phyloP scores from a whole-genome alignment of 495 filamentous ascomycete genomes.

The Penicillium robsamsonii region DNA sequence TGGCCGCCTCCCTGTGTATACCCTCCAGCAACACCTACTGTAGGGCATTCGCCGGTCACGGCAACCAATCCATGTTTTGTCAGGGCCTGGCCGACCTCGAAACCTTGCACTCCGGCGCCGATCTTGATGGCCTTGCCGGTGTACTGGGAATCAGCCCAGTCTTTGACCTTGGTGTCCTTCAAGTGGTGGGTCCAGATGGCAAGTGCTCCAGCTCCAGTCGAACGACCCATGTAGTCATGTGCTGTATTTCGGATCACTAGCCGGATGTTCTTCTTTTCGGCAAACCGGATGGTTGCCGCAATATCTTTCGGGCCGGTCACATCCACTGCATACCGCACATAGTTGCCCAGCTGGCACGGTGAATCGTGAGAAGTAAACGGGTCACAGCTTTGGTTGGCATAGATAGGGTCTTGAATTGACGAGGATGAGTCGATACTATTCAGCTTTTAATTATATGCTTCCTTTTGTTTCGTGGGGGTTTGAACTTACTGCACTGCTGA shows the following conservation, averaged over 20 bases:
- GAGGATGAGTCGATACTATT: conserved; percentile 21
- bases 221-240: conserved; percentile 51
- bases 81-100: conserved; percentile 45
- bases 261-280: conserved; percentile 23
- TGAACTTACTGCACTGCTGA: too few species aligned
- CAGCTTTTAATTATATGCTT: too few species aligned
- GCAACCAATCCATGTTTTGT: conserved; percentile 11
- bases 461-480: too few species aligned
- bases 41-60: conserved; percentile 18
- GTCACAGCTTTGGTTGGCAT: too few species aligned
- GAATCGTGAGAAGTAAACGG: too few species aligned
- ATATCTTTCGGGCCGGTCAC: conserved; percentile 28
- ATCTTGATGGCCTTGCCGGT: conserved; percentile 49
- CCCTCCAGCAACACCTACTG: conserved; percentile 43
- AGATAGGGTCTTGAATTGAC: conserved; percentile 1
- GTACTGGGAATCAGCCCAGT: neutral
- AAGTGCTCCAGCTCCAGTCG: conserved; percentile 49
- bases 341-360: too few species aligned
- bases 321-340: conserved; percentile 33
- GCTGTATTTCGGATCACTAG: conserved; percentile 60
- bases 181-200: conserved; percentile 55
- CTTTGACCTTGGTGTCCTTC: conserved; percentile 34
- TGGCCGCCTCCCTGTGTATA: conserved; percentile 59
- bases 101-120: conserved; percentile 52
- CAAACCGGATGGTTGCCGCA: conserved; percentile 38